Percentiles rank a stretch among this genome's conserved stretches.
phyloP scores from a whole-genome alignment of 2,329 filamentous ascomycete genomes.

The Elsinoe perseae region DNA sequence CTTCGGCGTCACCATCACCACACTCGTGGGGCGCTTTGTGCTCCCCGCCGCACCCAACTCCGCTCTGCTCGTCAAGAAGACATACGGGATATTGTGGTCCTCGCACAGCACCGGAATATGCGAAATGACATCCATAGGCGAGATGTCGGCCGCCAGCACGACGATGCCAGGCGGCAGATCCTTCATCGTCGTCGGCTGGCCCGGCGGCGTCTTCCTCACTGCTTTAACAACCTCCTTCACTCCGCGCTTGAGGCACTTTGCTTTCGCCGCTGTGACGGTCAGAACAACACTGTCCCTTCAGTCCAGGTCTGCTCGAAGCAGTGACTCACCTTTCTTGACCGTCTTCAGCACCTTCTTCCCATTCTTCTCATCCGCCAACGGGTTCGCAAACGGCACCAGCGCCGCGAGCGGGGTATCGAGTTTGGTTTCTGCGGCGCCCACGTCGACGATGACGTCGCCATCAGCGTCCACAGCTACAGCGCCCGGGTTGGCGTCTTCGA shows the following conservation, averaged over 20 bases:
- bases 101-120: constrained; percentile 97
- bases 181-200: constrained; percentile 53
- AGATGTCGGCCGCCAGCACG: constrained; percentile 93
- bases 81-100: constrained; percentile 93
- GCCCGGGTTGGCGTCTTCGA: constrained; percentile 47
- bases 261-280: constrained; percentile 67
- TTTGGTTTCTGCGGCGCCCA: constrained; percentile 36
- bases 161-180: constrained; percentile 60
- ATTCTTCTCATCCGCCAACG: constrained; percentile 70
- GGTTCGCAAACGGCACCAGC: constrained; percentile 75
- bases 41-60: constrained; percentile 88
- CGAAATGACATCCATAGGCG: constrained; percentile 95
- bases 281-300: too few species aligned
- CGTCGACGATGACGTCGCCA: constrained; percentile 31
- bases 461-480: constrained; percentile 38
- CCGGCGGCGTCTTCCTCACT: constrained; percentile 78
- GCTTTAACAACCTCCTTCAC: constrained; percentile 99
- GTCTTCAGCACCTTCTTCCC: constrained; percentile 59
- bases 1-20: constrained; percentile 69
- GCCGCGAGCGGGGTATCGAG: constrained; percentile 39
- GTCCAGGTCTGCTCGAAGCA: background rate
- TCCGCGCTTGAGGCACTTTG: constrained; percentile 91
- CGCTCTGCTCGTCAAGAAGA: constrained; percentile 86
- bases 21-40: constrained; percentile 93
- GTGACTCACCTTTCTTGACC: constrained; percentile 49